phyloP scores from a whole-genome alignment of 1,284 basidiomycete species.

The Microstroma glucosiphilum region DNA sequence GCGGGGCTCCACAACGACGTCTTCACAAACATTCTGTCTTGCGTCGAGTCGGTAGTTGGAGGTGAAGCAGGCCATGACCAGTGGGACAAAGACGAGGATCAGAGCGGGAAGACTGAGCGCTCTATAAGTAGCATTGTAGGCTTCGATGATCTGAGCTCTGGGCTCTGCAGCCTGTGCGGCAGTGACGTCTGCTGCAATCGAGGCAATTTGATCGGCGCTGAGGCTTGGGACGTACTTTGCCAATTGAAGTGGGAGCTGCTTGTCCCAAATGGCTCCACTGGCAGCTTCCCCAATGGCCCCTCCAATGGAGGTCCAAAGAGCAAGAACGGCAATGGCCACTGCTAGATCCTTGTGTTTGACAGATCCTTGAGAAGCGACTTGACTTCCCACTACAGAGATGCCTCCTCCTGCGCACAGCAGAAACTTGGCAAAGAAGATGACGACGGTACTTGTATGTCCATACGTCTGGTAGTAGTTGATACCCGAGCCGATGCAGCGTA shows the following conservation, averaged over 20 bases:
- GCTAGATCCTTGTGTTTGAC: constrained; percentile 3
- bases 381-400: neutral
- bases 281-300: neutral
- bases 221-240: neutral
- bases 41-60: neutral
- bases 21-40: neutral
- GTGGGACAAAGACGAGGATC: neutral
- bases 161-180: neutral
- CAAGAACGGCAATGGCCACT: neutral
- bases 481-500: neutral
- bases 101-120: neutral
- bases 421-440: constrained; percentile 2
- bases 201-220: neutral
- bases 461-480: neutral
- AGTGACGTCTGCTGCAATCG: neutral
- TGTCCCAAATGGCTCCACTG: constrained; percentile 3
- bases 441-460: neutral
- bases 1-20: neutral
- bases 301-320: neutral
- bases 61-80: neutral
- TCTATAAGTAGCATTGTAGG: neutral
- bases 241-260: neutral
- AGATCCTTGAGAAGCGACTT: neutral
- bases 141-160: neutral
- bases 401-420: neutral